These are phyloP conservation scores for Barnettozyma populi DNA, from an alignment of 805 yeast genomes.

Conservation along the genomic window DNA sequence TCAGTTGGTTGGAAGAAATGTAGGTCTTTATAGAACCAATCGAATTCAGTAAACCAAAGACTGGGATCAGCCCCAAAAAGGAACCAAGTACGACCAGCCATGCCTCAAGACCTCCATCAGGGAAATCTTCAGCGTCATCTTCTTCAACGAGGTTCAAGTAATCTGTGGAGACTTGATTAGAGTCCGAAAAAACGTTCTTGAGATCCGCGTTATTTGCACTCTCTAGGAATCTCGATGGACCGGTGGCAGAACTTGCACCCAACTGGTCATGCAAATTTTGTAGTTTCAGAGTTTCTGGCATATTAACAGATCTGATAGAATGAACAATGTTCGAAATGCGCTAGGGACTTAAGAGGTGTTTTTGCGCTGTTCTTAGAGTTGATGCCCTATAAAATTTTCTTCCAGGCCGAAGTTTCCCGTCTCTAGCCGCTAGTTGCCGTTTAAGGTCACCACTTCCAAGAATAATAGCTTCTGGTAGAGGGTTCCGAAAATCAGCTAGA, in stretches of 20 bases:
- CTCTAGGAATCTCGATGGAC: constrained; percentile 6
- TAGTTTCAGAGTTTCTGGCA: not conserved
- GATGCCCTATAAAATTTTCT: not conserved
- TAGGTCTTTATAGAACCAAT: constrained; percentile 65
- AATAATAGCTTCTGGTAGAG: too few species aligned
- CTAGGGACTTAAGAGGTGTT: not conserved
- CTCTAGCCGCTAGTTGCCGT: not conserved
- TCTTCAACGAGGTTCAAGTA: constrained; percentile 11
- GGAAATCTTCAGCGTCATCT: constrained; percentile 26
- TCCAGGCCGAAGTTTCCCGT: not conserved
- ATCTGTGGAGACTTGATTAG: constrained; percentile 2
- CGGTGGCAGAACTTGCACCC: constrained; percentile 5
- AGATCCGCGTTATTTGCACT: not conserved
- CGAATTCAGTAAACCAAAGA: constrained; percentile 55
- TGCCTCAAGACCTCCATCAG: constrained; percentile 56
- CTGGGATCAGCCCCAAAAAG: constrained; percentile 52
- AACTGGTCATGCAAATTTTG: not conserved
- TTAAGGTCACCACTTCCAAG: too few species aligned
- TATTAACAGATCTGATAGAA: not conserved
- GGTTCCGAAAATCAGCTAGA: too few species aligned
- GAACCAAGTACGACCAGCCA: constrained; percentile 56
- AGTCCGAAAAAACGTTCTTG: constrained; percentile 10
- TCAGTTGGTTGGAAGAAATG: constrained; percentile 49
- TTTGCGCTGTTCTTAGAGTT: too few species aligned
- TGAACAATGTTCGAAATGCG: too few species aligned